A percentile compares a stretch with the other conserved stretches of the same genome.
These are phyloP conservation scores for Aspergillus phoenicis DNA, from an alignment of 2,329 filamentous ascomycete genomes.

Conservation along the genomic window DNA sequence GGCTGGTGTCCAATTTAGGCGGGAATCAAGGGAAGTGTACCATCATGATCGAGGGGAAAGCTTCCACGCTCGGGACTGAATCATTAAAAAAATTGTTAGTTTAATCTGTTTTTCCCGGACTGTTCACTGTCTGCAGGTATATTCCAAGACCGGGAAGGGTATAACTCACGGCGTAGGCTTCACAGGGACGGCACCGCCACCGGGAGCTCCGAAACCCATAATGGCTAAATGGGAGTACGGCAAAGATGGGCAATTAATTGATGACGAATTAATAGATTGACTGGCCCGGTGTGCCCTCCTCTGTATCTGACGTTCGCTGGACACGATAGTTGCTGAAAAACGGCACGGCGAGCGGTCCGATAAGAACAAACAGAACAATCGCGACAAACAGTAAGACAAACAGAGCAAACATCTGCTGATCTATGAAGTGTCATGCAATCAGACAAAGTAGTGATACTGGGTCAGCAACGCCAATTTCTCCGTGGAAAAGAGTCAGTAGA, in stretches of 20 bases:
- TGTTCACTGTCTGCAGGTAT: background rate
- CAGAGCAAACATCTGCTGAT: conserved; percentile 25
- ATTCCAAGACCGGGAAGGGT: background rate
- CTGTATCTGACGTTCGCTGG: background rate
- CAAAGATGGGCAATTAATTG: background rate
- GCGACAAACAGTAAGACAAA: conserved; percentile 17
- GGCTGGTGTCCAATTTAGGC: no score
- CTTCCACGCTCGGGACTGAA: conserved; percentile 83
- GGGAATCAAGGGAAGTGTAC: conserved; percentile 40
- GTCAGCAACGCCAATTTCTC: background rate
- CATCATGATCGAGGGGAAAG: conserved; percentile 95
- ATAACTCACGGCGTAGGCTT: conserved; percentile 71
- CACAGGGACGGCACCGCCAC: conserved; percentile 62
- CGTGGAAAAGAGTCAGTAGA: background rate
- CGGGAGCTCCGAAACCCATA: conserved; percentile 69
- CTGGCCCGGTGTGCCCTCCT: background rate
- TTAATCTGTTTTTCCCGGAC: background rate
- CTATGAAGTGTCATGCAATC: background rate
- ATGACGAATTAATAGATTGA: background rate
- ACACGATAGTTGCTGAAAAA: conserved; percentile 14
- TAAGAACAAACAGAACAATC: conserved; percentile 36
- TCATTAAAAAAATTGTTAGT: conserved; percentile 7
- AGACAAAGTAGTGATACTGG: background rate
- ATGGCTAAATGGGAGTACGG: background rate
- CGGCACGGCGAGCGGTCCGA: background rate